These are phyloP conservation scores for Aquilaria sinensis DNA, from an alignment of 345 rosid species.

Conservation along the genomic window DNA sequence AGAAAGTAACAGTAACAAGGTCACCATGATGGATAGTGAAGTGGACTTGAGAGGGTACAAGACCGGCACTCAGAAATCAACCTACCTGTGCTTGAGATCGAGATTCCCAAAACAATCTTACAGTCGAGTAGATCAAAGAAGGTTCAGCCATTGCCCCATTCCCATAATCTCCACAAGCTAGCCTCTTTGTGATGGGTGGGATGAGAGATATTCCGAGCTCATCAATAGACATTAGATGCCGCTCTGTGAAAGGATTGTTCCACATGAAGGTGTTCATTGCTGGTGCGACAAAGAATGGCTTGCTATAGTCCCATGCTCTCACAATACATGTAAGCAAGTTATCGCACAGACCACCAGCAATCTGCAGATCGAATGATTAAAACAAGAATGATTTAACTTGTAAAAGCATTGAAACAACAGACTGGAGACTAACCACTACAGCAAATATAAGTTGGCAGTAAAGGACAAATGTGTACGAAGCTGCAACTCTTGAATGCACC, in stretches of 20 bases:
- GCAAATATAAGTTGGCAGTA: no score
- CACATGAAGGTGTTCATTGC: conserved; percentile 72
- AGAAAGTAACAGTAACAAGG: no score
- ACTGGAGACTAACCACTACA: neutral
- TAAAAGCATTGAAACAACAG: neutral
- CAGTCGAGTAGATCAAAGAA: conserved; percentile 41
- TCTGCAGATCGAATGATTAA: conserved; percentile 23
- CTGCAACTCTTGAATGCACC: no score
- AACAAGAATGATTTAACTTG: neutral
- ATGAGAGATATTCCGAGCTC: conserved; percentile 57
- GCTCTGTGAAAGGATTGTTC: conserved; percentile 55
- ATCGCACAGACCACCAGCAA: conserved; percentile 65
- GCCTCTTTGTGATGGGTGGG: conserved; percentile 44
- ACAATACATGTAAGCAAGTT: conserved; percentile 57
- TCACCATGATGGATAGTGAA: no score
- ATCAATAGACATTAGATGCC: conserved; percentile 44
- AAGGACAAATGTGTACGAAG: no score
- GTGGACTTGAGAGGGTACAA: no score
- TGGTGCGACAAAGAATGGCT: conserved; percentile 51
- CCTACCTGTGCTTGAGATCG: conserved; percentile 18
- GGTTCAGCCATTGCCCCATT: conserved; percentile 69
- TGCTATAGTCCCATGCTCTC: conserved; percentile 55
- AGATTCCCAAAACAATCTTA: conserved; percentile 39
- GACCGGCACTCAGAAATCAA: no score
- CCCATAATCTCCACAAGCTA: conserved; percentile 54